These are phyloP conservation scores for Eutrema yunnanense DNA, from an alignment of 345 rosid species.

Conservation along the genomic window DNA sequence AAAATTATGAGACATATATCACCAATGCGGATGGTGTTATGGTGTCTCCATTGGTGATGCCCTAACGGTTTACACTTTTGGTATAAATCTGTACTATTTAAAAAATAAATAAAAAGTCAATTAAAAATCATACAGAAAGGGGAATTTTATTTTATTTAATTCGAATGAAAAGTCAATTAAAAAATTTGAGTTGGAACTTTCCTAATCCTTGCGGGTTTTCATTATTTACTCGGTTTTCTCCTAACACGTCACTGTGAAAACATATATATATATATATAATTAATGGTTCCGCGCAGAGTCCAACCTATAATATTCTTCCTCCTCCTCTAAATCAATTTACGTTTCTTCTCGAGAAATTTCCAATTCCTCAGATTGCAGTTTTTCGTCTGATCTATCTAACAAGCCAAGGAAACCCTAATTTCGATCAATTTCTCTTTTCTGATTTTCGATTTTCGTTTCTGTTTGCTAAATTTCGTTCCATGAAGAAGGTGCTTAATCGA, in stretches of 20 bases:
- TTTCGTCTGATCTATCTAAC: not conserved
- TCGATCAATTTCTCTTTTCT: not conserved
- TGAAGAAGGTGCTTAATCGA: conserved; percentile 48
- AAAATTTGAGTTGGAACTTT: not conserved
- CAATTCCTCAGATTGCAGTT: conserved; percentile 1
- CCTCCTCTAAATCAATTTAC: not conserved
- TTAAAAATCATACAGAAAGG: too few species aligned
- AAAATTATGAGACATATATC: too few species aligned
- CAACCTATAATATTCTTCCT: not conserved
- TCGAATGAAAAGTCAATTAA: not conserved
- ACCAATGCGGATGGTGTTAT: too few species aligned
- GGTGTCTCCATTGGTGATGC: too few species aligned
- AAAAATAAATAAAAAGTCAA: too few species aligned
- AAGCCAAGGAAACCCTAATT: not conserved
- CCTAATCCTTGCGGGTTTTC: not conserved
- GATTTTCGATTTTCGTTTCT: too few species aligned
- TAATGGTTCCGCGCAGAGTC: conserved; percentile 4
- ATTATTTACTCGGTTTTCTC: not conserved
- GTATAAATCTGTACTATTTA: too few species aligned
- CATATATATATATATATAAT: not conserved
- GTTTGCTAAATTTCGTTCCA: not conserved
- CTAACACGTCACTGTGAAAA: conserved; percentile 6
- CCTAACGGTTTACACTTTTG: too few species aligned
- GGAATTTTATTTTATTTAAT: not conserved
- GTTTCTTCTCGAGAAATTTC: conserved; percentile 26